Conservation (phyloP, 1,139 yeast genomes). For the Saccharomyces hybrid region DNA sequence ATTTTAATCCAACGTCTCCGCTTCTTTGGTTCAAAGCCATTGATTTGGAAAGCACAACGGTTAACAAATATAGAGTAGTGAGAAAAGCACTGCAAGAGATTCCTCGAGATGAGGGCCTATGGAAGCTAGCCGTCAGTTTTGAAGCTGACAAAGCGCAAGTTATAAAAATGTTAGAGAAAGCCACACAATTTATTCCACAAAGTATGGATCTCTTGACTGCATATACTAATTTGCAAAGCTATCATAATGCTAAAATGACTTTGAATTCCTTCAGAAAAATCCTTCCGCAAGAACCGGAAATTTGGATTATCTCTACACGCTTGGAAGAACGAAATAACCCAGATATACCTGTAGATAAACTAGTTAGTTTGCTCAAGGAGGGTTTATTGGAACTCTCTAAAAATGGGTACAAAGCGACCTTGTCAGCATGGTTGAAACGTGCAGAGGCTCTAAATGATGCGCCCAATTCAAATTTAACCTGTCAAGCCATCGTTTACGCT, state of each 20-base stretch:
- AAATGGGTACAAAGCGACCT: conserved; percentile 43
- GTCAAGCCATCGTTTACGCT: conserved; percentile 20
- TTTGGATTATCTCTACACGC: conserved; percentile 69
- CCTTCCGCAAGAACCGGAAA: conserved; percentile 43
- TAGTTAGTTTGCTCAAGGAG: conserved; percentile 41
- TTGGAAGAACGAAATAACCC: conserved; percentile 54
- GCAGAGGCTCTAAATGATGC: conserved; percentile 38
- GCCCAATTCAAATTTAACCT: conserved; percentile 21
- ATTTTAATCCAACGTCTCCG: conserved; percentile 47
- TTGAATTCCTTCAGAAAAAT: conserved; percentile 55
- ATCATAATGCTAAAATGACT: conserved; percentile 43
- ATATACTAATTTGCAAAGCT: conserved; percentile 39
- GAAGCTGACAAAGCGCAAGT: conserved; percentile 46
- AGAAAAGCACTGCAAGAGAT: conserved; percentile 53
- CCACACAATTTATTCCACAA: conserved; percentile 60
- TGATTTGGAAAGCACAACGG: conserved; percentile 51
- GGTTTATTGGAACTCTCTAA: conserved; percentile 44
- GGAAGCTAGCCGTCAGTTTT: conserved; percentile 46
- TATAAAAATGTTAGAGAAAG: conserved; percentile 51
- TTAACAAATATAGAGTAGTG: conserved; percentile 47
- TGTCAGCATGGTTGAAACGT: conserved; percentile 42
- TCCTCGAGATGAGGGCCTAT: conserved; percentile 42
- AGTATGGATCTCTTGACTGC: conserved; percentile 60
- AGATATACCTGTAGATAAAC: conserved; percentile 35
- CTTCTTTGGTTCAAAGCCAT: conserved; percentile 67